phyloP scores from a whole-genome alignment of 441 rosid species.

The Pelargonium fulgidum region DNA sequence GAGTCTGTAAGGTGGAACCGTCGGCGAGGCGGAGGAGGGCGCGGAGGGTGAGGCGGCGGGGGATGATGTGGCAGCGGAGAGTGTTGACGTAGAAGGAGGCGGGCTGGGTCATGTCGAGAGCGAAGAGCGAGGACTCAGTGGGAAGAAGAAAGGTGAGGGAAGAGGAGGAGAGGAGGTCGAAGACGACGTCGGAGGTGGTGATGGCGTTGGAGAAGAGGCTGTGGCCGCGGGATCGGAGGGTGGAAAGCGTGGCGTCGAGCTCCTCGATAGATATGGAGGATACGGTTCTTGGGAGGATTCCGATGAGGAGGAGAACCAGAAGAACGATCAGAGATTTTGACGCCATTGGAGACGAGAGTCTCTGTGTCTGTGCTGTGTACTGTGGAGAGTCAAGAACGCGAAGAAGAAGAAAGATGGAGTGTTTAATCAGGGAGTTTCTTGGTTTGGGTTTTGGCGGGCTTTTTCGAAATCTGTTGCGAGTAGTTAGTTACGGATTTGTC shows the following conservation, averaged over 20 bases:
- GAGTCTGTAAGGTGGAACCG: conserved; percentile 31
- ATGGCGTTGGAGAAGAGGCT: conserved; percentile 43
- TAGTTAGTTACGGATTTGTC: too few relatives aligned
- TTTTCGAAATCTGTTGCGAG: too few relatives aligned
- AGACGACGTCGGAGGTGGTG: conserved; percentile 39
- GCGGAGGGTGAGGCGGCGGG: conserved; percentile 29
- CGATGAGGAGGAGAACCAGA: not conserved
- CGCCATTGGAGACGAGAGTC: not conserved
- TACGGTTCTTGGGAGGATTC: conserved; percentile 18
- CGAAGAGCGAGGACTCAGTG: conserved; percentile 34
- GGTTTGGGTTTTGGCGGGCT: too few relatives aligned
- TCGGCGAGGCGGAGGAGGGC: conserved; percentile 31
- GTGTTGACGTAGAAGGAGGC: conserved; percentile 35
- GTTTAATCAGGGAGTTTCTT: too few relatives aligned
- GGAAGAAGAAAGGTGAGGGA: conserved; percentile 38
- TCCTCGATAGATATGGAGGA: conserved; percentile 29
- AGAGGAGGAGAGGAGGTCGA: conserved; percentile 35
- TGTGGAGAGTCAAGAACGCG: too few relatives aligned
- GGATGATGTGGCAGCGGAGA: conserved; percentile 37
- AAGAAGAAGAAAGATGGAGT: too few relatives aligned
- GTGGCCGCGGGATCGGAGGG: conserved; percentile 36
- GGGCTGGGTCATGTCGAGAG: conserved; percentile 39
- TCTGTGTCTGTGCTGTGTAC: not conserved
- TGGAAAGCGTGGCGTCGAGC: conserved; percentile 32
- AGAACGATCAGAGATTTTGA: not conserved